phyloP scores from a whole-genome alignment of 1,284 basidiomycete species.

The Xerocomus minutiporus region DNA sequence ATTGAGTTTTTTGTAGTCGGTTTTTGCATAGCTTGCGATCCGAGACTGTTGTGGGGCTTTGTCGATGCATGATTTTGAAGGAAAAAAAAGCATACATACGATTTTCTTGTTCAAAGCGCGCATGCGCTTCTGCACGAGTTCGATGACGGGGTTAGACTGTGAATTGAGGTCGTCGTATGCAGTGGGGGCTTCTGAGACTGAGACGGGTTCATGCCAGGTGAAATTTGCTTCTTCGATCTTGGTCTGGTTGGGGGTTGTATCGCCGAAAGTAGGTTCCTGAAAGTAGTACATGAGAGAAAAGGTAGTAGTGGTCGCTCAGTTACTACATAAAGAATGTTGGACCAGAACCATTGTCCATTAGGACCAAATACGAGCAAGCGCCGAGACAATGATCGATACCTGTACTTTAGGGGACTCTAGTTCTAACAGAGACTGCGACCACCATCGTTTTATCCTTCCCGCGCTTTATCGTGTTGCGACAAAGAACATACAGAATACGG shows the following conservation, averaged over 20 bases:
- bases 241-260: slow-evolving; percentile 35
- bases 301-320: no score
- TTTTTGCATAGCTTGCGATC: slow-evolving; percentile 63
- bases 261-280: no score
- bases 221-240: slow-evolving; percentile 49
- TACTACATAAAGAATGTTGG: no score
- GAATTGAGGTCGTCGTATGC: slow-evolving; percentile 39
- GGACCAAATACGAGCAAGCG: no score
- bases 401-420: no score
- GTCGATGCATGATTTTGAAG: slow-evolving; percentile 5
- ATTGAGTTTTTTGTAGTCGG: slow-evolving; percentile 67
- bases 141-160: slow-evolving; percentile 66
- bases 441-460: no score
- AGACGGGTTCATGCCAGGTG: slow-evolving; percentile 42
- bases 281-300: no score
- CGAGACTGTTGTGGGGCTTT: slow-evolving; percentile 49
- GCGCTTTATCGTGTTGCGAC: no score
- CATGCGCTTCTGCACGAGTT: slow-evolving; percentile 72
- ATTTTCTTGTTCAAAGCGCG: slow-evolving; percentile 79
- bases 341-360: no score
- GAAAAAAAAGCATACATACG: slow-evolving; percentile 43
- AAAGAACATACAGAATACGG: no score
- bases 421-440: no score
- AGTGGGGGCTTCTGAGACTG: slow-evolving; percentile 39
- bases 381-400: no score